Conservation (phyloP, 1,284 basidiomycete species). For the Cutaneotrichosporon curvatum region DNA sequence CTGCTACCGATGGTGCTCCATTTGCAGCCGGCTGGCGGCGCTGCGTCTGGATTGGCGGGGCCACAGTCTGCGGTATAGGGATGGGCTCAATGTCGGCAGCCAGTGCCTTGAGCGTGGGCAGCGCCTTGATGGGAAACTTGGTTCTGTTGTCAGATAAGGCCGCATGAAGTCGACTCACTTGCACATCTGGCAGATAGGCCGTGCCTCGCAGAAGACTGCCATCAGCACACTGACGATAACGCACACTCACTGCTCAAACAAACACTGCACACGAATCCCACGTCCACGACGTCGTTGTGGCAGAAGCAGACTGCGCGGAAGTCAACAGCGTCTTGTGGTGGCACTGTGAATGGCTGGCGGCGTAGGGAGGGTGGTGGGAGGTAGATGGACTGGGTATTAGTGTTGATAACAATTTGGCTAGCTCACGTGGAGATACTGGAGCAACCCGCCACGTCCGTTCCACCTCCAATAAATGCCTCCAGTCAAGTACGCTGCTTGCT, state of each 20-base stretch:
- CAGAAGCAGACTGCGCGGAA: conserved; percentile 98
- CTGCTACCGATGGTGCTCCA: neutral
- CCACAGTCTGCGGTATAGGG: conserved; percentile 30
- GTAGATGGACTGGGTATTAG: conserved; percentile 67
- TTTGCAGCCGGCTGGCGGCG: conserved; percentile 1
- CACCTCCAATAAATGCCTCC: conserved; percentile 85
- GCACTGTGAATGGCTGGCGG: conserved; percentile 64
- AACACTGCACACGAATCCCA: conserved; percentile 96
- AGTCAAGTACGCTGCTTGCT: conserved; percentile 93
- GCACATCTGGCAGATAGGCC: conserved; percentile 89
- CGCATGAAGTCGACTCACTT: conserved; percentile 49
- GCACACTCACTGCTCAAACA: conserved; percentile 73
- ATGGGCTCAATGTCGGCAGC: conserved; percentile 33
- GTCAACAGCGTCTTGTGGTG: conserved; percentile 90
- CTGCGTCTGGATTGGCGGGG: conserved; percentile 7
- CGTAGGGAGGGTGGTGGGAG: conserved; percentile 75
- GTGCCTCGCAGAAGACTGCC: conserved; percentile 81
- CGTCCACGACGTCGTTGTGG: conserved; percentile 91
- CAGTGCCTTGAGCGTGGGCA: conserved; percentile 61
- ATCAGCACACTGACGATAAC: neutral
- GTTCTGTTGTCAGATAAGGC: conserved; percentile 53
- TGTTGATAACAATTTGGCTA: neutral
- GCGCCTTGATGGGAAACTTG: conserved; percentile 85
- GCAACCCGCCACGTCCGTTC: conserved; percentile 60
- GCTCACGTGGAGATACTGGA: conserved; percentile 79